Conservation (phyloP, 2,329 filamentous ascomycete species). For the Hypocreales sp. region DNA sequence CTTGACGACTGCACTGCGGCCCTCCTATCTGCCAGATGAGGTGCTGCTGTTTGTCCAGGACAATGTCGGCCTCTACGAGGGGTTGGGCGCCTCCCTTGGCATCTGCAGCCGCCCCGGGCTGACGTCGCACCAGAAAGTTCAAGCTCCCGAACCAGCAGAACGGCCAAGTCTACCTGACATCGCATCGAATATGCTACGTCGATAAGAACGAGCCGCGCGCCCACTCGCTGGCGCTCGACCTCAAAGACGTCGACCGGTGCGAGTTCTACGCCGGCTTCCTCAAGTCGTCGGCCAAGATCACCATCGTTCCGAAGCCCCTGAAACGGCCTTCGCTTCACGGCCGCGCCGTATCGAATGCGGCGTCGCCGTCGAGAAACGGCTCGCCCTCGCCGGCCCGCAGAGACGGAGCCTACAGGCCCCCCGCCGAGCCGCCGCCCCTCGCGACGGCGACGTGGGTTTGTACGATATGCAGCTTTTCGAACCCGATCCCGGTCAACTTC, state of each 20-base stretch:
- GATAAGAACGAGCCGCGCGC: slow-evolving; percentile 75
- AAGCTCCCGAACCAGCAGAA: slow-evolving; percentile 91
- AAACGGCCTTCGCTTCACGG: slow-evolving; percentile 48
- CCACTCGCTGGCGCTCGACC: slow-evolving; percentile 68
- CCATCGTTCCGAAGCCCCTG: slow-evolving; percentile 64
- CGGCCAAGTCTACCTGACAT: slow-evolving; percentile 91
- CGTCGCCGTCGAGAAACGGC: slow-evolving; percentile 28
- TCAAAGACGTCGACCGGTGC: slow-evolving; percentile 80
- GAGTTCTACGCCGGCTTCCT: slow-evolving; percentile 91
- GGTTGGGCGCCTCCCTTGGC: slow-evolving; percentile 42
- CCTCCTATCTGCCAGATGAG: slow-evolving; percentile 84
- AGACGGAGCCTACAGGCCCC: slow-evolving; percentile 24
- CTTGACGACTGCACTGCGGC: slow-evolving; percentile 89
- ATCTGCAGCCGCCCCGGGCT: too few relatives aligned
- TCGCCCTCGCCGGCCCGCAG: slow-evolving; percentile 29
- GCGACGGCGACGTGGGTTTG: slow-evolving; percentile 81
- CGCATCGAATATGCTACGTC: slow-evolving; percentile 89
- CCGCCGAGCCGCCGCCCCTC: slow-evolving; percentile 24
- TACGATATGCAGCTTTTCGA: slow-evolving; percentile 89
- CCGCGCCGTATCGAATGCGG: slow-evolving; percentile 30
- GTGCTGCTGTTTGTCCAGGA: slow-evolving; percentile 92
- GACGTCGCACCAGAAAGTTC: slow-evolving; percentile 69
- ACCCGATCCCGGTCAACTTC: slow-evolving; percentile 85
- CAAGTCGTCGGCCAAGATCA: slow-evolving; percentile 90
- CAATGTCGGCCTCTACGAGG: slow-evolving; percentile 93